These are phyloP conservation scores for Mytilinidion resinicola DNA, from an alignment of 495 filamentous ascomycete species.

Conservation along the genomic window DNA sequence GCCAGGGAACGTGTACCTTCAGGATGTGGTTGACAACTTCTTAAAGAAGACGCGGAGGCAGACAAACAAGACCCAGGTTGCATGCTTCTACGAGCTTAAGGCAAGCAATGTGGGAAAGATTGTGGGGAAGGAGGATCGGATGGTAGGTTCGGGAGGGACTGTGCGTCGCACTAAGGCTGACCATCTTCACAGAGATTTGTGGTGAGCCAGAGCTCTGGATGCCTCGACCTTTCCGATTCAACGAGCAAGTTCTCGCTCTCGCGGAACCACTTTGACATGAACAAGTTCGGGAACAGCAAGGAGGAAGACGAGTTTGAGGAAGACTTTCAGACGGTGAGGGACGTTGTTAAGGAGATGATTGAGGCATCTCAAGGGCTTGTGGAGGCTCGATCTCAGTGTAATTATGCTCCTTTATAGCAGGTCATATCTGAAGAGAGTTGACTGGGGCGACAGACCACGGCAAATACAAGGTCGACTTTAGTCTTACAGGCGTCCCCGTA, in stretches of 20 bases:
- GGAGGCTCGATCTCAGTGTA: constrained; percentile 12
- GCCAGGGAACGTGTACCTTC: constrained; percentile 14
- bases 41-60: constrained; percentile 7
- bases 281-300: constrained; percentile 22
- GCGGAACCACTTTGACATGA: constrained; percentile 23
- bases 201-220: constrained; percentile 21
- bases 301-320: no score
- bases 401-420: constrained; percentile 1
- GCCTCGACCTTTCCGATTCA: constrained; percentile 11
- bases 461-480: background rate
- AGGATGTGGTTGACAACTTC: constrained; percentile 16
- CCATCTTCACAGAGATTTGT: constrained; percentile 9
- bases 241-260: constrained; percentile 17
- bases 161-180: background rate
- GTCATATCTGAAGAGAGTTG: background rate
- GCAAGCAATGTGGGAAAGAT: constrained; percentile 14
- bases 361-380: constrained; percentile 7
- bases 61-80: constrained; percentile 7
- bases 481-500: background rate
- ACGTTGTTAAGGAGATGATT: constrained; percentile 14
- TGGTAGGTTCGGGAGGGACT: background rate
- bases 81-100: constrained; percentile 19
- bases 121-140: constrained; percentile 7
- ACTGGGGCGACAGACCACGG: background rate
- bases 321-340: constrained; percentile 21